Conservation (phyloP, 2,329 filamentous ascomycete species). For the Diaporthe citri region DNA sequence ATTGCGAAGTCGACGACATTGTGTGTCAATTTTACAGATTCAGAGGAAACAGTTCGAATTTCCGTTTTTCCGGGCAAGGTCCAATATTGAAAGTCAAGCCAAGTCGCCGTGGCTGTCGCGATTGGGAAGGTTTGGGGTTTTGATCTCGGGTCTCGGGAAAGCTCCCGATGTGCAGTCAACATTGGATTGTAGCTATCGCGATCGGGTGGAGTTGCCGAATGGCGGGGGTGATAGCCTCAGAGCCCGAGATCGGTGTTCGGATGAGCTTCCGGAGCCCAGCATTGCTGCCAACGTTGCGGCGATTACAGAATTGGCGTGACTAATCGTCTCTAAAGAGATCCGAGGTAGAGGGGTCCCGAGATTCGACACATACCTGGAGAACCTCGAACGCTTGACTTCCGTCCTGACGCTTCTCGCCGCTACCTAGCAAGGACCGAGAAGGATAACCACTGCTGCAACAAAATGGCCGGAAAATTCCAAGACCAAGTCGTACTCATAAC, state of each 20-base stretch:
- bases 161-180: neutral
- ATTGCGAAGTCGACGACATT: neutral
- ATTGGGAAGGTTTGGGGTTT: neutral
- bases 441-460: neutral
- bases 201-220: slow-evolving; percentile 1
- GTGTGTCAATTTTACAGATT: neutral
- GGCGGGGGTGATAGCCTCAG: neutral
- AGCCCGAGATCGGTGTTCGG: neutral
- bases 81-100: neutral
- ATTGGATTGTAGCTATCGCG: neutral
- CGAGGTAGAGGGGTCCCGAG: neutral
- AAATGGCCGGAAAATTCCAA: slow-evolving; percentile 20
- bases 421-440: neutral
- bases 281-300: neutral
- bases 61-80: neutral
- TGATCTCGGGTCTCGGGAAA: neutral
- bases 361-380: neutral
- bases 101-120: neutral
- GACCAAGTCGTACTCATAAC: slow-evolving; percentile 42
- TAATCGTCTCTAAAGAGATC: neutral
- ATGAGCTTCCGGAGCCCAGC: neutral
- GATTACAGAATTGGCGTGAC: neutral
- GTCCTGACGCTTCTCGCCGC: neutral
- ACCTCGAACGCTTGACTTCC: neutral
- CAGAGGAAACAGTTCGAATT: neutral